Base-by-base conservation (phyloP, 1,284 basidiomycete species). In the Phenoliferia sp. region DNA sequence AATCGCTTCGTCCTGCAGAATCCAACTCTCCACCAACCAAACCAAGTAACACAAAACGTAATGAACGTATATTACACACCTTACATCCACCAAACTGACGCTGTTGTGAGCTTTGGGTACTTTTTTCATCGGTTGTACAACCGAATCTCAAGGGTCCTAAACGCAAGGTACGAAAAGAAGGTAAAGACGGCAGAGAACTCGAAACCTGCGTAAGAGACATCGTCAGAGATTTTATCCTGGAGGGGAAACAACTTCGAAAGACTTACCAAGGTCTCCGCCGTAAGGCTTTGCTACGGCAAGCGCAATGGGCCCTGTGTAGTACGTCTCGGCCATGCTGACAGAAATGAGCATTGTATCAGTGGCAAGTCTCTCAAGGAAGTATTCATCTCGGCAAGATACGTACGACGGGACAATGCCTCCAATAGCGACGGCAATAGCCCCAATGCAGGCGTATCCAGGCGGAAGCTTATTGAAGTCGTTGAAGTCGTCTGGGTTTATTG, bases 401-500 rank as follows among this genome's bases (percentile, higher is more conserved):
- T n/a, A n/a, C n/a, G 44, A 32, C 1, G 60, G 60, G 2, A 61
- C 60, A 29, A 61, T 61, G 4, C 59, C 59, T 6, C 59, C 59
- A 19, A 61, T 52, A n/a, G 60, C 48, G 29, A 61, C n/a, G 10
- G 44, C 44, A 50, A 61, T 61, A 15, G 60, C 48, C 5, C 44
- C 60, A 3, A 61, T 28, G 48, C 60, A 61, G 2, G 60, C 56
- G 39, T 36, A 50, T 10, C 63, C 52, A 22, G 54, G 54, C 10
- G 56, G 52, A 6, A 63, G 52, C 32, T 56, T 55, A 10, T 32
- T 56, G 72, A 76, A 80, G 17, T 83, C 81, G 26, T 87, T 84
- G 79, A 84, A 88, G 65, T 82, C 83, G n/a, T 80, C 79, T 59
- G 85, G 73, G 71, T 87, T 82, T 73, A 87, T 87, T 16, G 83